These are phyloP conservation scores for Kluyveromyces marxianus DNA, from an alignment of 1,139 yeast species.

Conservation along the genomic window DNA sequence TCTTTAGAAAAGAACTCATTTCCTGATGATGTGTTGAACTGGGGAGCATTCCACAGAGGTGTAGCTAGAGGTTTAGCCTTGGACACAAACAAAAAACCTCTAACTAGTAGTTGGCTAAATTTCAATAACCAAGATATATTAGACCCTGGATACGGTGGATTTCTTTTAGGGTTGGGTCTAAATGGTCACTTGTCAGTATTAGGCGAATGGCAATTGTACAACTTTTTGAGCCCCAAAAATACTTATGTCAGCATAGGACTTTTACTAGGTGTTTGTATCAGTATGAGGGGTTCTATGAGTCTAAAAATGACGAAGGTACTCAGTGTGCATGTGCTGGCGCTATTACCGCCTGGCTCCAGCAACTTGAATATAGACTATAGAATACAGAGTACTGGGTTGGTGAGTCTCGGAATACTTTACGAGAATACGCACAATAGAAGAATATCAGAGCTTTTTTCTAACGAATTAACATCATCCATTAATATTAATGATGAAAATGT, in stretches of 20 bases:
- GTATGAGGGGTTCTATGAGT: constrained; percentile 78
- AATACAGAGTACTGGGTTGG: constrained; percentile 87
- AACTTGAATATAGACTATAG: constrained; percentile 76
- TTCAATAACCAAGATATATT: constrained; percentile 67
- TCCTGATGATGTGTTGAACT: constrained; percentile 46
- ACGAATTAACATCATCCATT: constrained; percentile 55
- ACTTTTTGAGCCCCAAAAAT: constrained; percentile 86
- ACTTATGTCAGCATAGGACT: constrained; percentile 80
- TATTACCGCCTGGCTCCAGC: constrained; percentile 84
- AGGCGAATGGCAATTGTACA: constrained; percentile 96
- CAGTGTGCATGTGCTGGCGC: constrained; percentile 87
- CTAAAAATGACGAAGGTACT: constrained; percentile 80
- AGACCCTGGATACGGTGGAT: constrained; percentile 88
- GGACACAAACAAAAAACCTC: constrained; percentile 58
- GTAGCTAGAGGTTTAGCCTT: constrained; percentile 80
- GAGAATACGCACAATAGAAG: constrained; percentile 73
- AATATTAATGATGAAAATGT: constrained; percentile 48
- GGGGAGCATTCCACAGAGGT: constrained; percentile 95
- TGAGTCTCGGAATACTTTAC: constrained; percentile 84
- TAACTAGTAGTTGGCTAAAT: constrained; percentile 88
- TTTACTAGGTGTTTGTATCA: constrained; percentile 88
- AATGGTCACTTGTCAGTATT: constrained; percentile 78
- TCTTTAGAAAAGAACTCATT: constrained; percentile 50
- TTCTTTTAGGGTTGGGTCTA: constrained; percentile 82
- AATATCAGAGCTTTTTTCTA: constrained; percentile 73